Conservation (phyloP, 2,329 filamentous ascomycete genomes). For the Ophiostoma himal-ulmi region DNA sequence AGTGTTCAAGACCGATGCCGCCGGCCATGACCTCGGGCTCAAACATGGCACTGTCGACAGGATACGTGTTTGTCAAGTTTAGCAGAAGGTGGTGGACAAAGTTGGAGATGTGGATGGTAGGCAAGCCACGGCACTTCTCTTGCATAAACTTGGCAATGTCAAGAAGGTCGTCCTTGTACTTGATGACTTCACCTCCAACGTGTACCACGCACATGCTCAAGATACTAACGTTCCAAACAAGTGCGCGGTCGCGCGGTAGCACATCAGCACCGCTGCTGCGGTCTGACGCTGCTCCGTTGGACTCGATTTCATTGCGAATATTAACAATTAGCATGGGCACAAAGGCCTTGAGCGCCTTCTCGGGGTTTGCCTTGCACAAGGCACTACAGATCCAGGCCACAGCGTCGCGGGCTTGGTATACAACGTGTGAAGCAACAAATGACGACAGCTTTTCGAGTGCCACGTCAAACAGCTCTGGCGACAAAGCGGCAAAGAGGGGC, state of each 20-base stretch:
- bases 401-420: constrained; percentile 92
- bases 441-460: constrained; percentile 85
- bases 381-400: constrained; percentile 99
- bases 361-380: constrained; percentile 89
- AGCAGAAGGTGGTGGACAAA: constrained; percentile 94
- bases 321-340: constrained; percentile 84
- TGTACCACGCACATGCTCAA: constrained; percentile 98
- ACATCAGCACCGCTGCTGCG: constrained; percentile 91
- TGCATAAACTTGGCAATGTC: constrained; percentile 96
- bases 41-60: constrained; percentile 81
- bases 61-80: constrained; percentile 91
- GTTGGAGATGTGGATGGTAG: constrained; percentile 94
- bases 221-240: constrained; percentile 97
- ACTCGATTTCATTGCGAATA: constrained; percentile 93
- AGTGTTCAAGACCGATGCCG: constrained; percentile 71
- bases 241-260: constrained; percentile 79
- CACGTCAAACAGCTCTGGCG: constrained; percentile 87
- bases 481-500: constrained; percentile 82
- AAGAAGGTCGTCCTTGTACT: constrained; percentile 82
- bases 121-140: constrained; percentile 84
- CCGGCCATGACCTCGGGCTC: constrained; percentile 67
- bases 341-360: constrained; percentile 86
- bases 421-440: constrained; percentile 89
- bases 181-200: constrained; percentile 81
- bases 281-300: constrained; percentile 91